Base-by-base conservation (phyloP, 306 rosid species). In the Glycine latifolia region DNA sequence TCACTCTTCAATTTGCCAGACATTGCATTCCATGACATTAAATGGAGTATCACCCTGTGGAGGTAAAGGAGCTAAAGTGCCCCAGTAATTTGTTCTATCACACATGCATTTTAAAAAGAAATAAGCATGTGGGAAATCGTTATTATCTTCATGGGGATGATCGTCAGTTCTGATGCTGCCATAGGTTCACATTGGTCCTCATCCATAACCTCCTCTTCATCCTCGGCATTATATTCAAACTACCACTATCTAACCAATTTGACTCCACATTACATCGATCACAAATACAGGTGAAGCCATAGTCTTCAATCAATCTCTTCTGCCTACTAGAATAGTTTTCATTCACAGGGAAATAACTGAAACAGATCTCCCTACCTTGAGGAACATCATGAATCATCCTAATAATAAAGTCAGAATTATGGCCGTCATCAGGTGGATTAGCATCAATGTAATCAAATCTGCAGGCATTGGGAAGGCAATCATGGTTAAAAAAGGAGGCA, bases 381-480 rank as follows among this genome's bases (percentile, higher is more conserved):
- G 94, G 95, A 86, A 88, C 94, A 81, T 91, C 97, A 58, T 94
- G 92, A 73, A 94, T 84, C 92, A 91, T 89, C 75, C 98, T 83
- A 75, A 94, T 81, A 26, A 87, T 65, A 49, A 94, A 79, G 65
- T 94, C 98, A 2, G 90, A 88, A 81, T 89, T 89, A 74, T 71
- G 74, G 14, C 59, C 0, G 13, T 13, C 82, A 62, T 71, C 74
- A 13, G 84, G 54, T 50, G 72, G 58, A 59, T 46, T 74, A 8
- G 66, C 4, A 33, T 94, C 98, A 1, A 91, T 79, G 41, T 94
- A 94, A 82, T 94, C 98, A 76, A 94, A 94, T 56, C 98, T 86
- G 83, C 98, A 94, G 44, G 98, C 97, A 86, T 94, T 94, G 31
- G 98, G 98, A 75, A 94, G 97, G 83, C 97, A 94, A 37, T 91